Base-by-base conservation (phyloP, 1,139 yeast species). In the Groenewaldozyma auringiensis region DNA sequence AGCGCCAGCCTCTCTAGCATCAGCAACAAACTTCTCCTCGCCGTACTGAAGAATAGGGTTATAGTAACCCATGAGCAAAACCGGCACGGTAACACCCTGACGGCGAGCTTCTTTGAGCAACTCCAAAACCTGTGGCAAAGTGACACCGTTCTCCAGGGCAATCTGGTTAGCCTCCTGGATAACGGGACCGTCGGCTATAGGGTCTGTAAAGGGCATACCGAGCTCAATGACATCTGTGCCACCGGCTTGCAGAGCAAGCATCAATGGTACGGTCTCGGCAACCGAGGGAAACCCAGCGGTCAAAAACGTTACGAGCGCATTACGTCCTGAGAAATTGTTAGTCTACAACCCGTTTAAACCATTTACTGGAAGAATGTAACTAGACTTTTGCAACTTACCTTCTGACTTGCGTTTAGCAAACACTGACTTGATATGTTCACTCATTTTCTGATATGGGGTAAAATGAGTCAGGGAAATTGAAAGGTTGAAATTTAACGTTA, bases 141-240 rank as follows among this genome's bases (percentile, higher is more conserved):
- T 81, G 50, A 88, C 78, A 13, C 95, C 95, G 57, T 92, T 88
- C 29, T 77, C 74, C 54, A 92, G 74, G 11, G 98, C 94, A 20
- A 66, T 46, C 37, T 56, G 56, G 67, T 89, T 89, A 36, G 97
- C 87, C 34, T 72, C 79, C 67, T 92, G 98, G 58, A 92, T 92
- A 14, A 95, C 87, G 35, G 97, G 95, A 41, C 99, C 99, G 65
- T 92, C 99, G 37, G 97, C 99, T 60, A 92, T 87, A 38, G 99
- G 98, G 63, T 92, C 99, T n/a, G 96, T 83, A 65, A 92, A 92
- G 38, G 99, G 99, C 61, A 94, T 71, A 51, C 99, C 98, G 43
- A 92, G 70, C 69, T 92, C 99, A 55, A 92, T 86, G 52, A 92
- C 76, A 63, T 92, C 98, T 20, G 86, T 94, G 50, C 99, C 99